Base-by-base conservation (phyloP, 345 rosid genomes). In the Populus ilicifolia region DNA sequence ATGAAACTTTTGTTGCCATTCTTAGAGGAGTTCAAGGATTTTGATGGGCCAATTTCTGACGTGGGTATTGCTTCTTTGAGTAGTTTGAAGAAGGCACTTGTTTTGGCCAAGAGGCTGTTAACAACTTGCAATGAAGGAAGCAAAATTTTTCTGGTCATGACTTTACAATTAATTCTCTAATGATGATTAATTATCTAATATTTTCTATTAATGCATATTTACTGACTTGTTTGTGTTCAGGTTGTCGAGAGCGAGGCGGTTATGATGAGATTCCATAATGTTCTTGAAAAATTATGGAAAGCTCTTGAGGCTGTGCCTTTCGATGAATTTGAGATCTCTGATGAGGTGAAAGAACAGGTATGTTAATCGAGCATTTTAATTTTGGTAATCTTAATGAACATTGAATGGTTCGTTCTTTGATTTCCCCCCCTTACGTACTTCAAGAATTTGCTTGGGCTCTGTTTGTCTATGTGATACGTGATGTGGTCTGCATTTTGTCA, bases 91-190 rank as follows among this genome's bases (percentile, higher is more conserved):
- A 87, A 87, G 77, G 88, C 87, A 2, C 71, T 89, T 76, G 11
- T 84, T 25, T 16, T 74, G 68, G 90, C 92, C 0, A 88, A 21
- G 80, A 90, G 85, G 79, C 54, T 92, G 70, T 38, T 92, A 81
- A 83, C 69, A 67, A 76, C 80, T 73, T 92, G 97, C 81, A 89
- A 89, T 21, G 87, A 87, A 72, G 95, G 95, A 35, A 94, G 98
- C 92, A 94, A 92, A 86, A 91, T 91, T 59, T 87, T 77, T 83
- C 81, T 91, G 91, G 97, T 90, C 73, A 74, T 72, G 63, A 25
- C 27, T 75, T 66, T 69, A 46, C 12, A 52, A 30, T 72, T 39
- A n/a, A 17, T 63, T 17, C 27, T 12, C 8, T 12, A 20, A 2
- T 23, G 46, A 3, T 46, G 29, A 11, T 2, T 56, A 69, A 70